Evolutionary conservation across 352 stramenopile genomes (phyloP).

Genomic region (Albugo laibachii): DNA sequence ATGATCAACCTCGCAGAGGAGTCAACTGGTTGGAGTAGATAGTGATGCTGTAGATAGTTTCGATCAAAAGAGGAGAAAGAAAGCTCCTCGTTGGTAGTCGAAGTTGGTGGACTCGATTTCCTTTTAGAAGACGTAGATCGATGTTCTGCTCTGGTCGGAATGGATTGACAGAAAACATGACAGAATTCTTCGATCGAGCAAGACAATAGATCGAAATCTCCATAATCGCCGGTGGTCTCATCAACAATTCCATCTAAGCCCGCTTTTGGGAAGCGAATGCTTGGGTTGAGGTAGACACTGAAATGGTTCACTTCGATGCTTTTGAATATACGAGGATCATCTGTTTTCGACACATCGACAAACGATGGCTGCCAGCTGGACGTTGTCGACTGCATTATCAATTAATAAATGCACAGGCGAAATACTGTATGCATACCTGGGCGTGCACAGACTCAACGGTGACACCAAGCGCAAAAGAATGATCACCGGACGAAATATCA

Average conservation of each 20-base stretch:
- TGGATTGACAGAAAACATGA: conserved; percentile 46
- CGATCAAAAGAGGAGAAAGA: background rate
- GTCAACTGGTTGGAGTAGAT: conserved; percentile 68
- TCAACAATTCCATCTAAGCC: conserved; percentile 12
- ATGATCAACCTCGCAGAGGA: conserved; percentile 58
- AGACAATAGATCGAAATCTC: conserved; percentile 4
- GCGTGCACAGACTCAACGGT: conserved; percentile 70
- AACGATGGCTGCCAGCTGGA: conserved; percentile 75
- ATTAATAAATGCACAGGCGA: background rate
- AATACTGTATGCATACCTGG: conserved; percentile 14
- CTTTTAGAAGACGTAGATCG: conserved; percentile 1
- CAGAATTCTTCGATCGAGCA: conserved; percentile 67
- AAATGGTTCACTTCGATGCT: conserved; percentile 76
- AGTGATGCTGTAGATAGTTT: conserved; percentile 47
- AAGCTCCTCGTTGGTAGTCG: background rate
- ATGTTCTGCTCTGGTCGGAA: conserved; percentile 72
- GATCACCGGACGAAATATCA: conserved; percentile 51
- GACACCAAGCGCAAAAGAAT: conserved; percentile 62
- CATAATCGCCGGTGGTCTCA: conserved; percentile 40
- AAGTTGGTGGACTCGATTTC: background rate
- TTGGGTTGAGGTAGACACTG: conserved; percentile 68
- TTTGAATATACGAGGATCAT: conserved; percentile 77
- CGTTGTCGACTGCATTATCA: conserved; percentile 46
- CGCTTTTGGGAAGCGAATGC: conserved; percentile 6
- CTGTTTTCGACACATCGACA: conserved; percentile 53